Conservation (phyloP, 306 rosid genomes). For the Pyrus bretschneideri region DNA sequence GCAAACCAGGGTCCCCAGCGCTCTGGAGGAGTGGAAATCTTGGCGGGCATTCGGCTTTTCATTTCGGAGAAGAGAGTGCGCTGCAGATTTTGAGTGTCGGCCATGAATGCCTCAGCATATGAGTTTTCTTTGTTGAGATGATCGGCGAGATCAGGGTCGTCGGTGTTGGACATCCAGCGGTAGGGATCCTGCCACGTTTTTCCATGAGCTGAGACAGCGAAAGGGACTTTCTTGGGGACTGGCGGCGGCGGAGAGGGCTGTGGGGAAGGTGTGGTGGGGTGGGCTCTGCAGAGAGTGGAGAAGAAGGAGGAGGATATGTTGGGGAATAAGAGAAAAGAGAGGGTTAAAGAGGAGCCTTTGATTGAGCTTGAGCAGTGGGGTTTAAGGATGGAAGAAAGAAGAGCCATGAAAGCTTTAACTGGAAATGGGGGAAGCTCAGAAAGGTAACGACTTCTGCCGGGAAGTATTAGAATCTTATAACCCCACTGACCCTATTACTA, state of each 20-base stretch:
- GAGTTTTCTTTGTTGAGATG: conserved; percentile 59
- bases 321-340: conserved; percentile 6
- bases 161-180: conserved; percentile 77
- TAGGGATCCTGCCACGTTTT: conserved; percentile 67
- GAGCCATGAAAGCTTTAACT: conserved; percentile 33
- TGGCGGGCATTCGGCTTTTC: conserved; percentile 54
- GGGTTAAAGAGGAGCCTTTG: conserved; percentile 7
- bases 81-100: conserved; percentile 48
- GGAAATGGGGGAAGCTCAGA: neutral
- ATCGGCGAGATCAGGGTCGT: conserved; percentile 50
- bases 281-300: conserved; percentile 38
- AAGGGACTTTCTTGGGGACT: conserved; percentile 51
- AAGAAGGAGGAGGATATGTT: conserved; percentile 19
- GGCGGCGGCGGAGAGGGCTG: conserved; percentile 46
- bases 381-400: conserved; percentile 27
- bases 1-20: conserved; percentile 91
- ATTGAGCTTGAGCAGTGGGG: conserved; percentile 15
- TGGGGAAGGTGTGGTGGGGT: conserved; percentile 19
- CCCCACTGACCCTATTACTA: too few species aligned
- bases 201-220: conserved; percentile 54
- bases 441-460: neutral
- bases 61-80: conserved; percentile 58
- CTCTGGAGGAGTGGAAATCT: conserved; percentile 81
- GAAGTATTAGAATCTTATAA: neutral
- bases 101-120: conserved; percentile 79